Conservation (phyloP, 2,329 filamentous ascomycete genomes). For the Aspergillus hiratsukae region DNA sequence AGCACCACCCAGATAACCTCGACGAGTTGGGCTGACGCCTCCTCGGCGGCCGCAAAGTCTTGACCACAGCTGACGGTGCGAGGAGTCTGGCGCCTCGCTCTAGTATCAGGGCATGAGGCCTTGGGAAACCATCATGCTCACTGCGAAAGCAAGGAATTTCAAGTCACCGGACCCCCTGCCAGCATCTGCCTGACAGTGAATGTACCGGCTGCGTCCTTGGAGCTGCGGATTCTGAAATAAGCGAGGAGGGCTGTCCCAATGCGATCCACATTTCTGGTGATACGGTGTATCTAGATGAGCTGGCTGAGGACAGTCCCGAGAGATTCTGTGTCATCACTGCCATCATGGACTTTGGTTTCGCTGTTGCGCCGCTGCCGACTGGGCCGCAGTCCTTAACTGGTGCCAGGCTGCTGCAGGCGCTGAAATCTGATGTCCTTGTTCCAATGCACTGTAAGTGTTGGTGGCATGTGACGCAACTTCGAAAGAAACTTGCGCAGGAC, state of each 20-base stretch:
- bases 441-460: slow-evolving; percentile 49
- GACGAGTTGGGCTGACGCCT: slow-evolving; percentile 44
- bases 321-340: slow-evolving; percentile 38
- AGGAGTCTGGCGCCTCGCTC: slow-evolving; percentile 43
- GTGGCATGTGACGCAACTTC: slow-evolving; percentile 41
- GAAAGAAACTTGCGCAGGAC: slow-evolving; percentile 23
- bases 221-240: slow-evolving; percentile 32
- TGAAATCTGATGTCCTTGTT: slow-evolving; percentile 41
- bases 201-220: slow-evolving; percentile 45
- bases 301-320: slow-evolving; percentile 29
- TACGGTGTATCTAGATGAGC: slow-evolving; percentile 45
- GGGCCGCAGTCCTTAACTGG: slow-evolving; percentile 39
- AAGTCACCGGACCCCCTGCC: slow-evolving; percentile 42
- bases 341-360: slow-evolving; percentile 41
- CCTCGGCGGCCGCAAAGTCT: slow-evolving; percentile 44
- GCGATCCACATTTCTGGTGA: slow-evolving; percentile 49
- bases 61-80: slow-evolving; percentile 46
- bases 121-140: slow-evolving; percentile 34
- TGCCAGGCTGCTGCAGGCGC: slow-evolving; percentile 35
- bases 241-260: slow-evolving; percentile 37
- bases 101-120: slow-evolving; percentile 37
- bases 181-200: slow-evolving; percentile 44
- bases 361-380: slow-evolving; percentile 17
- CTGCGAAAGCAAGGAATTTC: slow-evolving; percentile 30
- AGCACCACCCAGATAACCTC: slow-evolving; percentile 50